Conservation (phyloP, 805 yeast species). For the Lachancea waltii region DNA sequence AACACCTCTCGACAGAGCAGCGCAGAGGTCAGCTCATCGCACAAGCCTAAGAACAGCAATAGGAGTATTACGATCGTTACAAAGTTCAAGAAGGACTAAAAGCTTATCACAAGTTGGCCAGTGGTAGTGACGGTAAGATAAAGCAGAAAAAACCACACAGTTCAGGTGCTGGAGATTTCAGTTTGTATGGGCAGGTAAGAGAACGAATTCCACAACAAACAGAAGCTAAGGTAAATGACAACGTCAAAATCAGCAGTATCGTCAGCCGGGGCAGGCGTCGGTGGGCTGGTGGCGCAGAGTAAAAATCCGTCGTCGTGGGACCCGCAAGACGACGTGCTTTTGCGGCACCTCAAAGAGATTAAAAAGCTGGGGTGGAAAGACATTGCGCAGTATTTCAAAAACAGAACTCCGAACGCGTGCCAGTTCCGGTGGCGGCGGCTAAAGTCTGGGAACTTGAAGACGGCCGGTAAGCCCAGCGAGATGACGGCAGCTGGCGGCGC, state of each 20-base stretch:
- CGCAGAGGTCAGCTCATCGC: neutral
- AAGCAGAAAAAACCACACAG: too few species aligned
- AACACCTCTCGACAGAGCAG: neutral
- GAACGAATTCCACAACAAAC: too few species aligned
- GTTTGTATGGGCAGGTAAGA: too few species aligned
- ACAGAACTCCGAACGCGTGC: slow-evolving; percentile 83
- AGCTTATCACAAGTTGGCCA: too few species aligned
- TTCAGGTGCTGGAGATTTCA: too few species aligned
- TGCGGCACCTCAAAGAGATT: slow-evolving; percentile 73
- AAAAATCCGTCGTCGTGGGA: slow-evolving; percentile 63
- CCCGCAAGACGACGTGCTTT: slow-evolving; percentile 63
- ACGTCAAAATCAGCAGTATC: slow-evolving; percentile 5
- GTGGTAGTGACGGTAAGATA: too few species aligned
- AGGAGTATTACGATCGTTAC: too few species aligned
- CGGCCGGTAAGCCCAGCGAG: slow-evolving; percentile 7
- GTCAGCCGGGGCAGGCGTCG: slow-evolving; percentile 3
- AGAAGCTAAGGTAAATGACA: slow-evolving; percentile 5
- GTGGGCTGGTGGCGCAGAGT: slow-evolving; percentile 3
- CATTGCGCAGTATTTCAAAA: slow-evolving; percentile 68
- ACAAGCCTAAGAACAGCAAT: too few species aligned
- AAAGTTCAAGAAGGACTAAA: too few species aligned
- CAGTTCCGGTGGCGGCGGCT: slow-evolving; percentile 84
- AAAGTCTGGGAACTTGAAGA: slow-evolving; percentile 38
- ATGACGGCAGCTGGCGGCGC: neutral
- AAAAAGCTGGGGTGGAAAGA: slow-evolving; percentile 88